These are phyloP conservation scores for Coemansia sp. DNA, from an alignment of 192 early-diverging fungal genomes.

Conservation along the genomic window DNA sequence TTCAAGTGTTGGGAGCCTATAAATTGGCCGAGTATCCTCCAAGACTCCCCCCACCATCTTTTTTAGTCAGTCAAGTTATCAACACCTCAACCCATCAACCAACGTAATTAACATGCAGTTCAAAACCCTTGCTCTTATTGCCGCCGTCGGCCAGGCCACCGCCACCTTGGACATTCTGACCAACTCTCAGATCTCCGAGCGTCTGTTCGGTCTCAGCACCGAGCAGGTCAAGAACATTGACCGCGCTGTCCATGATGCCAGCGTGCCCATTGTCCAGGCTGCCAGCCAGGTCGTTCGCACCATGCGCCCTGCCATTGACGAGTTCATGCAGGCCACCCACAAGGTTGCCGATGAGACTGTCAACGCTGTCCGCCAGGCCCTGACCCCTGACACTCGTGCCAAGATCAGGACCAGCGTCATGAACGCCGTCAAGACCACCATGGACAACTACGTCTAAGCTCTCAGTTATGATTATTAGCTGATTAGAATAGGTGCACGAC, in stretches of 20 bases:
- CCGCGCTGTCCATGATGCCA: slow-evolving; percentile 50
- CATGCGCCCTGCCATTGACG: slow-evolving; percentile 50
- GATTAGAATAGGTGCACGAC: not conserved
- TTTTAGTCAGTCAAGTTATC: not conserved
- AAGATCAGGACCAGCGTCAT: slow-evolving; percentile 54
- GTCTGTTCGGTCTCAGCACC: slow-evolving; percentile 44
- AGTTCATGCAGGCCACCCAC: slow-evolving; percentile 34
- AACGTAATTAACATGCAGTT: slow-evolving; percentile 35
- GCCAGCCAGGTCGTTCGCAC: slow-evolving; percentile 52
- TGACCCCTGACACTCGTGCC: slow-evolving; percentile 54
- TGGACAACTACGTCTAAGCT: slow-evolving; percentile 51
- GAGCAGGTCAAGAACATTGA: slow-evolving; percentile 56
- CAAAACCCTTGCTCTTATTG: slow-evolving; percentile 49
- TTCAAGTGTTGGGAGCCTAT: not conserved
- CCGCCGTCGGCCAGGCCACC: slow-evolving; percentile 51
- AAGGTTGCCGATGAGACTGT: slow-evolving; percentile 43
- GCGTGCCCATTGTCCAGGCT: slow-evolving; percentile 45
- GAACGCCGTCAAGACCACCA: slow-evolving; percentile 57
- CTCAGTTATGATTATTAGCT: not conserved
- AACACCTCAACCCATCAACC: not conserved
- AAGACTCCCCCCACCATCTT: no score
- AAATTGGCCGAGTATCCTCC: not conserved
- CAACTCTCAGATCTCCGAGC: slow-evolving; percentile 53
- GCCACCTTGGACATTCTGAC: slow-evolving; percentile 48
- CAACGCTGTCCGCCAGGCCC: slow-evolving; percentile 42